These are phyloP conservation scores for Sporodiniella umbellata DNA, from an alignment of 371 early-diverging fungal genomes.

Conservation along the genomic window DNA sequence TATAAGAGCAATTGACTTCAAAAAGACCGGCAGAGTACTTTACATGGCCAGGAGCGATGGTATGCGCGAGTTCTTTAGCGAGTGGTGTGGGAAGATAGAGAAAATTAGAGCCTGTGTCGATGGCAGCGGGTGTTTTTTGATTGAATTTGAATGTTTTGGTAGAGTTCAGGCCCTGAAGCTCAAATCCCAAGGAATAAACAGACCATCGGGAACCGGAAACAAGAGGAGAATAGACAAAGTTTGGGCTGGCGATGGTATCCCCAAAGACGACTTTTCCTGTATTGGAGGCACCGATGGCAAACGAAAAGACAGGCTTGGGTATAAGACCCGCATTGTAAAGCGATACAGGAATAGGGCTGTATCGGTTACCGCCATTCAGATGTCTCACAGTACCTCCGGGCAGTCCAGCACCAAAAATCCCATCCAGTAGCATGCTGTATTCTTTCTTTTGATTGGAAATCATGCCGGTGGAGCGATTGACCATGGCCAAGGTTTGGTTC, in stretches of 20 bases:
- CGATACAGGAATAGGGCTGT: slow-evolving; percentile 28
- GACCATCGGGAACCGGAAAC: slow-evolving; percentile 22
- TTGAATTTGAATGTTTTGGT: slow-evolving; percentile 21
- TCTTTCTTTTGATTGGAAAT: slow-evolving; percentile 28
- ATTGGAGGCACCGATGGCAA: slow-evolving; percentile 16
- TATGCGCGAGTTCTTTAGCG: slow-evolving; percentile 23
- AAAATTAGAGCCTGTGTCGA: slow-evolving; percentile 46
- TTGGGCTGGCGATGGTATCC: slow-evolving; percentile 32
- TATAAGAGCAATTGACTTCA: slow-evolving; percentile 22
- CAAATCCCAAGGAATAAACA: slow-evolving; percentile 17
- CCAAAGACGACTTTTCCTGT: slow-evolving; percentile 57
- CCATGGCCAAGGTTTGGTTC: slow-evolving; percentile 42
- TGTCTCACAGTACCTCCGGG: slow-evolving; percentile 24
- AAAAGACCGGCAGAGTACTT: slow-evolving; percentile 7
- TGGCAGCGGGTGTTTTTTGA: slow-evolving; percentile 13
- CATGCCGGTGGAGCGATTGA: slow-evolving; percentile 7
- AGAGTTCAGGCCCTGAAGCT: slow-evolving; percentile 9
- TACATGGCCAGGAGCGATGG: slow-evolving; percentile 9
- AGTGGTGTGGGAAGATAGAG: slow-evolving; percentile 34
- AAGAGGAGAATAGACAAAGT: slow-evolving; percentile 26
- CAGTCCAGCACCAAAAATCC: slow-evolving; percentile 31
- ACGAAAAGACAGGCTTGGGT: slow-evolving; percentile 36
- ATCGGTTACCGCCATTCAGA: slow-evolving; percentile 1
- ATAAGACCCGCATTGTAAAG: slow-evolving; percentile 30
- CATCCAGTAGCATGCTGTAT: slow-evolving; percentile 31